These are phyloP conservation scores for Sistotremastrum suecicum DNA, from an alignment of 768 basidiomycete genomes.

Conservation along the genomic window DNA sequence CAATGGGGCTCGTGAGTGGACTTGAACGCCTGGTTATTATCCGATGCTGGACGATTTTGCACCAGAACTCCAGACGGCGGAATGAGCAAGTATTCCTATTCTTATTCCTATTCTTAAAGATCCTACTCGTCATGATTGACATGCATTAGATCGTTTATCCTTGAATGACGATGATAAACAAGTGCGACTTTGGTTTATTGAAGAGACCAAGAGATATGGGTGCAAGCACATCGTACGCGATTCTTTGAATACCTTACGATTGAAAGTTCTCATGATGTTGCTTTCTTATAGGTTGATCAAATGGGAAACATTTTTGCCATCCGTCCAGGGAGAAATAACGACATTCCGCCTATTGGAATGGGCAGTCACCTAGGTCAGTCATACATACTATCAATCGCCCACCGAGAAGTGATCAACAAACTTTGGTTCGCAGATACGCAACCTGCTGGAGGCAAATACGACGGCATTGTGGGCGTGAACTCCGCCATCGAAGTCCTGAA, in stretches of 20 bases:
- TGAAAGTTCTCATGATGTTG: background rate
- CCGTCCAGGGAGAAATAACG: conserved; percentile 4
- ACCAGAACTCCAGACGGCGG: too few species aligned
- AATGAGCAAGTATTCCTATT: too few species aligned
- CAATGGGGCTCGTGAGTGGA: background rate
- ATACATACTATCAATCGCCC: too few species aligned
- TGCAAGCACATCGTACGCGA: conserved; percentile 7
- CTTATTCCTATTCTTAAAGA: too few species aligned
- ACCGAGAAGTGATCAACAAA: too few species aligned
- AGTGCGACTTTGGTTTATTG: conserved; percentile 9
- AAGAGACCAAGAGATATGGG: conserved; percentile 4
- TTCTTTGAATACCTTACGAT: background rate
- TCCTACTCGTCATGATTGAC: background rate
- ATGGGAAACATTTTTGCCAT: conserved; percentile 10
- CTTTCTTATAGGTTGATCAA: background rate
- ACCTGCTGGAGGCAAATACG: conserved; percentile 11
- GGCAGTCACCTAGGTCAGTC: conserved; percentile 6
- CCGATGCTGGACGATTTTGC: too few species aligned
- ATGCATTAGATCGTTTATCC: conserved; percentile 5
- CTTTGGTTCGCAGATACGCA: conserved; percentile 5
- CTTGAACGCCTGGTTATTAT: background rate
- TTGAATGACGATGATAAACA: conserved; percentile 7
- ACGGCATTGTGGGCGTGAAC: conserved; percentile 9
- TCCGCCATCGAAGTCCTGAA: conserved; percentile 8
- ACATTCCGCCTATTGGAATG: conserved; percentile 8